Evolutionary conservation across 2,329 filamentous ascomycete species (phyloP).

Genomic region (Ascochyta fabae): DNA sequence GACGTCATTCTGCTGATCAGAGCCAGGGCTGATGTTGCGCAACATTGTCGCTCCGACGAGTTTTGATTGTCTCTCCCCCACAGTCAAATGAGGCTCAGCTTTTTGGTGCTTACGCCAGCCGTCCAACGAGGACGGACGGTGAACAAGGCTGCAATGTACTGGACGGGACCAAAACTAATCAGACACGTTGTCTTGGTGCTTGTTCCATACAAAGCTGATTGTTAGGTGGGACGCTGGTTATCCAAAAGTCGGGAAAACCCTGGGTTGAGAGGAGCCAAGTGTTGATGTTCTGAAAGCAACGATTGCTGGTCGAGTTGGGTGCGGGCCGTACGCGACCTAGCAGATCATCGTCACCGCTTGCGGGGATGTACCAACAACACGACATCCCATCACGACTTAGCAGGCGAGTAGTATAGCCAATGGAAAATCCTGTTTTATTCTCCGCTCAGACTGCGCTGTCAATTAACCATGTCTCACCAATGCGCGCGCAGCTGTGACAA

Average conservation of each 20-base stretch:
- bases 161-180: too few species aligned
- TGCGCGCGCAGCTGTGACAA: conserved; percentile 29
- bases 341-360: conserved; percentile 14
- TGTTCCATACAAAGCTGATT: too few species aligned
- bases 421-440: conserved; percentile 14
- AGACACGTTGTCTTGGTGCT: too few species aligned
- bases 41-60: background rate
- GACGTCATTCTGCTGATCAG: conserved; percentile 23
- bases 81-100: too few species aligned
- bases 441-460: conserved; percentile 7
- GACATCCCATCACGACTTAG: conserved; percentile 8
- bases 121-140: too few species aligned
- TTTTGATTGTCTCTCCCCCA: too few species aligned
- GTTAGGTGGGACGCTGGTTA: too few species aligned
- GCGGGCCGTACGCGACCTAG: conserved; percentile 10
- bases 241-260: too few species aligned
- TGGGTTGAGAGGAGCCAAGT: too few species aligned
- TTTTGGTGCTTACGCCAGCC: too few species aligned
- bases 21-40: background rate
- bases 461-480: conserved; percentile 31
- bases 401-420: conserved; percentile 8
- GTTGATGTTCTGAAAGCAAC: background rate
- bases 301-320: background rate
- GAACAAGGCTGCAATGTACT: too few species aligned
- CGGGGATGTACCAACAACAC: conserved; percentile 11